Evolutionary conservation across 805 yeast genomes (phyloP), one percentile per base, ranked within the genome.

Genomic region (Metschnikowia kofuensis): DNA sequence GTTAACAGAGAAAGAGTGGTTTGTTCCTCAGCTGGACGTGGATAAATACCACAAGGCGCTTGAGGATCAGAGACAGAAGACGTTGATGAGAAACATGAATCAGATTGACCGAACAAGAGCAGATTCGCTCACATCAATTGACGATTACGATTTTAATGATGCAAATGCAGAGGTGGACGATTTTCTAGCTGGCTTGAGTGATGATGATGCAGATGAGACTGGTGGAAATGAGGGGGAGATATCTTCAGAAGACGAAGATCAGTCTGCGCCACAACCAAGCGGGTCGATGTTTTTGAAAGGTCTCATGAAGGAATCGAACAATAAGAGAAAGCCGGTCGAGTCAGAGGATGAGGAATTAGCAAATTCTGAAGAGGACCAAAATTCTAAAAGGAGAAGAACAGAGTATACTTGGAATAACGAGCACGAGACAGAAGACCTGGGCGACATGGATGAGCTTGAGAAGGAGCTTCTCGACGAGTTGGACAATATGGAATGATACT

Each of bases 381-480:
- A 43, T 7, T 44, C 35, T 16, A 43, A 42, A 35, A 52, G 48
- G 21, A 41, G 43, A 49, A 47, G 35, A 39, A 41, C 45, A 14
- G 52, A 47, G 7, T 50, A 48, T 29, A 39, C 36, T 16, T 12
- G 41, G 14, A 54, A 40, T 11, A 51, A 40, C 16, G 53, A 40
- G 11, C 42, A 35, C n/a, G 54, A 43, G 12, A 53, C 42, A 30
- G 54, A 55, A 6, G 55, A 52, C n/a, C 29, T 16, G 1, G 60
- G 55, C 30, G 74, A 72, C 29, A 65, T 73, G 42, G 79, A 76
- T 44, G 80, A 76, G 42, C 71, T 76, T 34, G 82, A 78, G 53
- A 70, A 73, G 51, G 80, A 77, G 55, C 62, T 78, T 40, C 62
- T 77, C 69, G 84, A 57, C 56, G 82, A 82, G 32, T 65, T 82